Base-by-base conservation (phyloP, 1,139 yeast genomes). In the Geotrichum carabidarum region DNA sequence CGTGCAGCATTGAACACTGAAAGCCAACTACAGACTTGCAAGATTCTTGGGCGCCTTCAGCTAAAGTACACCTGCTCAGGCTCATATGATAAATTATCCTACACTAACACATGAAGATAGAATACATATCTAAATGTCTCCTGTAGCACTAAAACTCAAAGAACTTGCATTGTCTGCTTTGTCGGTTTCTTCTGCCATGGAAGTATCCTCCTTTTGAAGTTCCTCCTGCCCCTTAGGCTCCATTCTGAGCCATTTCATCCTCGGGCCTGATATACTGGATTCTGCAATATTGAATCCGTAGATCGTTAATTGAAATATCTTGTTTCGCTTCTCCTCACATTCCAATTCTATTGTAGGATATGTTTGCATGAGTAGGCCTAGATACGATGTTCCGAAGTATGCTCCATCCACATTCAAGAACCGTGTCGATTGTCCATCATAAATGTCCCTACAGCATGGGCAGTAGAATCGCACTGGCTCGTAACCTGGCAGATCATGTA, bases 161-260 rank as follows among this genome's bases (percentile, higher is more conserved):
- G 27, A 22, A 22, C 27, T 22, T 3, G 27, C 27, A 22, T 22
- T 22, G 3, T 22, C 27, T 22, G 27, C 27, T 22, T 22, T 22
- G 5, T 22, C 27, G 27, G 27, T 22, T 22, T 22, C 27, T 22
- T 22, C 27, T 22, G 27, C 27, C 27, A 22, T 22, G 37, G 12
- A 11, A 34, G 4, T 48, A 14, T 53, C 50, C 27, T 44, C 31
- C 37, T 56, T 55, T 6, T 30, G 46, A 5, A 30, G 35, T 34
- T 58, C 58, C 18, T 74, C 76, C 0, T 96, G 27, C 27, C 17
- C 17, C 22, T 14, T 8, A 12, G 44, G 96, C 60, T 79, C 76
- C 70, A 82, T 82, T 63, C 98, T 80, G 59, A 93, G 75, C 99
- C 99, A 93, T 64, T 80, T 81, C 99, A 93, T 93, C 63, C 98